A percentile compares a stretch with the other conserved stretches of the same genome.
phyloP scores from a whole-genome alignment of 306 rosid species.

The Pyrus communis region DNA sequence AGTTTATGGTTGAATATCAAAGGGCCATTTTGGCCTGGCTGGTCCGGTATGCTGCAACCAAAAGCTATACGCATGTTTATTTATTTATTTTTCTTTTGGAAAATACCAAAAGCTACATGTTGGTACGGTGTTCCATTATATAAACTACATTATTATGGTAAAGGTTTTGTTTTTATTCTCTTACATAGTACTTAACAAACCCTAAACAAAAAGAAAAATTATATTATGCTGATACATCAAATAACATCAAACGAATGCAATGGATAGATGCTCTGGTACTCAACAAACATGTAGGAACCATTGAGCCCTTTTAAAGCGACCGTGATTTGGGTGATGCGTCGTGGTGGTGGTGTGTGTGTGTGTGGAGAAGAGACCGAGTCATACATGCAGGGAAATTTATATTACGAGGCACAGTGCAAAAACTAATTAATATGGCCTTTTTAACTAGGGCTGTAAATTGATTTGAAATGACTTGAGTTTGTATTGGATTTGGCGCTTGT shows the following conservation, averaged over 20 bases:
- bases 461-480: too few relatives aligned
- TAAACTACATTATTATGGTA: not conserved
- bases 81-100: not conserved
- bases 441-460: too few relatives aligned
- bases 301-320: conserved; percentile 12
- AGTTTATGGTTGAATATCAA: not conserved
- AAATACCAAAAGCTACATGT: not conserved
- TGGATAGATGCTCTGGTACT: not conserved
- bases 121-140: conserved; percentile 6
- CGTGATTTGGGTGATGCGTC: not conserved
- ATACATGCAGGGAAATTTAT: not conserved
- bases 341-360: not conserved
- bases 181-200: not conserved
- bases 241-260: not conserved
- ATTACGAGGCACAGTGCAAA: too few relatives aligned
- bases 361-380: not conserved
- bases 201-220: not conserved
- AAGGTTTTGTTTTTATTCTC: conserved; percentile 2
- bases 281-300: conserved; percentile 22
- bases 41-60: conserved; percentile 1
- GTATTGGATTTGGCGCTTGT: too few relatives aligned
- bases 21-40: conserved; percentile 19
- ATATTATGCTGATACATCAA: not conserved
- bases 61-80: not conserved
- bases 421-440: too few relatives aligned